Conservation (phyloP, 83 land plant species). For the Larix sibirica region DNA sequence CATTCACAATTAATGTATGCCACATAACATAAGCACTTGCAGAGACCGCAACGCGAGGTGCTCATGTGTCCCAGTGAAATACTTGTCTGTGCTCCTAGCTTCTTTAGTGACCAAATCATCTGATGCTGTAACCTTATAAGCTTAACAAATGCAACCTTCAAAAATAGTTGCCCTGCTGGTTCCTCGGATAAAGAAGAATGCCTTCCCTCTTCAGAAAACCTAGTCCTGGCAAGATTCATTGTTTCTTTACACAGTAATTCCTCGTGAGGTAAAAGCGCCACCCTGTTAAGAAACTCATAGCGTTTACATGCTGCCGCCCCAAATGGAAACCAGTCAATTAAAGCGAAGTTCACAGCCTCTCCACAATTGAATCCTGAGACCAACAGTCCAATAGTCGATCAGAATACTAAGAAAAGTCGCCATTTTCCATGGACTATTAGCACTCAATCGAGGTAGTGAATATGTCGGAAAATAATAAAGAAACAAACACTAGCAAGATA, state of each 20-base stretch:
- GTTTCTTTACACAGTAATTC: slow-evolving; percentile 90
- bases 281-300: slow-evolving; percentile 75
- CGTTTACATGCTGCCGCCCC: slow-evolving; percentile 78
- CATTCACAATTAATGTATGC: slow-evolving; percentile 65
- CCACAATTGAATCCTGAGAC: slow-evolving; percentile 88
- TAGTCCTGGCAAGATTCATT: slow-evolving; percentile 37
- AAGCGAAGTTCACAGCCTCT: slow-evolving; percentile 91
- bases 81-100: slow-evolving; percentile 38
- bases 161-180: slow-evolving; percentile 24
- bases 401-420: background rate
- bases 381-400: background rate
- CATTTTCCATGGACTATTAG: background rate
- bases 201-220: slow-evolving; percentile 18
- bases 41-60: slow-evolving; percentile 59
- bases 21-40: slow-evolving; percentile 82
- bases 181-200: slow-evolving; percentile 16
- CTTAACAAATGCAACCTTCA: slow-evolving; percentile 62
- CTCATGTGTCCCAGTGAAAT: slow-evolving; percentile 17
- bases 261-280: slow-evolving; percentile 87
- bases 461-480: background rate
- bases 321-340: slow-evolving; percentile 84
- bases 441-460: background rate
- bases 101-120: slow-evolving; percentile 62
- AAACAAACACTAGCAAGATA: background rate
- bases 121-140: slow-evolving; percentile 73